Evolutionary conservation across 2,329 filamentous ascomycete species (phyloP).

Genomic region (Diaporthe helianthi): DNA sequence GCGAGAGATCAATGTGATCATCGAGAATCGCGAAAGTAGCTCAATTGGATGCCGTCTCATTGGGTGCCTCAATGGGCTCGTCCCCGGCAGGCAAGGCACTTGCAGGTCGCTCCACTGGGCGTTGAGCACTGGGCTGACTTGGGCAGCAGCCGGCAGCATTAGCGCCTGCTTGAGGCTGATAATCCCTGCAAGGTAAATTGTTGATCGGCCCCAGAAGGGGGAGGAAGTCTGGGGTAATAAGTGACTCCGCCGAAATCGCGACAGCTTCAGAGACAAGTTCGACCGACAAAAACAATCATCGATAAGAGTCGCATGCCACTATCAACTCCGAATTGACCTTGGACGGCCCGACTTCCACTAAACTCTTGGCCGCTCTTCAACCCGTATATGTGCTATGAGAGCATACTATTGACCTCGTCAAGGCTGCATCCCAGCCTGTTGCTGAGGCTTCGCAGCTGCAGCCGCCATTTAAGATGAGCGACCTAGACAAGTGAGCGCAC

Average conservation of each 20-base stretch:
- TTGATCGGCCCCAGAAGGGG: slow-evolving; percentile 11
- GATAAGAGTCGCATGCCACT: not conserved
- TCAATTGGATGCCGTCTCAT: slow-evolving; percentile 28
- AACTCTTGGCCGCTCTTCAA: not conserved
- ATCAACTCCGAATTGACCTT: not conserved
- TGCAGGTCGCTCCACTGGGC: not conserved
- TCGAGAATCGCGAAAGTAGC: slow-evolving; percentile 22
- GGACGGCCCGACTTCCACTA: no score
- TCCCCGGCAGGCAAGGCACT: not conserved
- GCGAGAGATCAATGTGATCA: not conserved
- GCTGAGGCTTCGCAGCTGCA: slow-evolving; percentile 30
- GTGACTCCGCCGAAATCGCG: slow-evolving; percentile 26
- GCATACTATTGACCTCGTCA: not conserved
- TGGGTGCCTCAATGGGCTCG: slow-evolving; percentile 18
- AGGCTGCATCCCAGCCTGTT: slow-evolving; percentile 17
- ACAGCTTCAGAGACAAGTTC: slow-evolving; percentile 13
- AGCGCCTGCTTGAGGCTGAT: slow-evolving; percentile 15
- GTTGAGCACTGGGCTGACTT: not conserved
- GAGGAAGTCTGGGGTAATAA: slow-evolving; percentile 31
- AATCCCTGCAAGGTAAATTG: slow-evolving; percentile 19
- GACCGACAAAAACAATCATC: not conserved
- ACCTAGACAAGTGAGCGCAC: slow-evolving; percentile 80
- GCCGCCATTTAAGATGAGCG: slow-evolving; percentile 70
- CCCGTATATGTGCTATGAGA: slow-evolving; percentile 25
- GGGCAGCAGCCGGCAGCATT: not conserved